These are phyloP conservation scores for Heliocybe sulcata DNA, from an alignment of 1,284 basidiomycete genomes.

Conservation along the genomic window DNA sequence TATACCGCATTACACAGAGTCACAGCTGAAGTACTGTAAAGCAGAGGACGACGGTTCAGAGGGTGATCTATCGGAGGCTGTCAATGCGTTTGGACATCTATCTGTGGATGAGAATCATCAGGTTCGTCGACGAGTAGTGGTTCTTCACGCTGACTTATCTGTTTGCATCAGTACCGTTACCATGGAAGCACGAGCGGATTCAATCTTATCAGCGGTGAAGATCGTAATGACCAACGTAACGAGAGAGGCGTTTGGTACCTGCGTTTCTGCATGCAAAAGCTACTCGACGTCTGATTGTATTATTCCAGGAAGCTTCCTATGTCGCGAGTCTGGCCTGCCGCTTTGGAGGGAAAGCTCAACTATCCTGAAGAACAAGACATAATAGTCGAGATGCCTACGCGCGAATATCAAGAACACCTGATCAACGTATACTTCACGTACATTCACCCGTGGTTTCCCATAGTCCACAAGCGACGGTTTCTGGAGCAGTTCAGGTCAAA, in stretches of 20 bases:
- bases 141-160: conserved; percentile 17
- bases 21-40: conserved; percentile 9
- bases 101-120: conserved; percentile 66
- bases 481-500: conserved; percentile 52
- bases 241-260: conserved; percentile 70
- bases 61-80: conserved; percentile 34
- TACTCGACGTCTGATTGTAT: conserved; percentile 21
- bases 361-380: conserved; percentile 31
- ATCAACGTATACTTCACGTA: conserved; percentile 75
- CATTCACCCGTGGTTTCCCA: conserved; percentile 73
- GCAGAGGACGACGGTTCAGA: conserved; percentile 29
- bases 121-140: conserved; percentile 68
- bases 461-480: conserved; percentile 69
- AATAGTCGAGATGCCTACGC: conserved; percentile 44
- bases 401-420: conserved; percentile 56
- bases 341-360: conserved; percentile 22
- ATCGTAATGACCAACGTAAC: conserved; percentile 57
- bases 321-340: conserved; percentile 66
- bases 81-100: conserved; percentile 61
- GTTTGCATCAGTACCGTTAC: conserved; percentile 52
- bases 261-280: conserved; percentile 4
- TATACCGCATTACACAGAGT: conserved; percentile 7
- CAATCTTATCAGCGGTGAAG: conserved; percentile 61
- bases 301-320: conserved; percentile 62
- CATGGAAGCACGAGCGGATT: conserved; percentile 73